Evolutionary conservation across 179 eudicot species (phyloP).

Genomic region (Amaranthus tricolor): DNA sequence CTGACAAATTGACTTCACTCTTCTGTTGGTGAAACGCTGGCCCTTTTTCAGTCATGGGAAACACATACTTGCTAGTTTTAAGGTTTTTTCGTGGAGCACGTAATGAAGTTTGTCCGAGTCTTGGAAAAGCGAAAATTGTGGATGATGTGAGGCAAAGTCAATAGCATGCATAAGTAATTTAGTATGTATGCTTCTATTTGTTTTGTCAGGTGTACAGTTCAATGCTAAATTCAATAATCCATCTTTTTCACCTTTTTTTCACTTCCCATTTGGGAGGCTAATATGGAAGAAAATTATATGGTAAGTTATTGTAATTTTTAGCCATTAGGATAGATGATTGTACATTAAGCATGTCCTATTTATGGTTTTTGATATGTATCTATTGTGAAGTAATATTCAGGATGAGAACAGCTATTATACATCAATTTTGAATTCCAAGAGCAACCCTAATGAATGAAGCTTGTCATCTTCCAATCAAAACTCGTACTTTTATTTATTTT

Average conservation of each 20-base stretch:
- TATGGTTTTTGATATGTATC: neutral
- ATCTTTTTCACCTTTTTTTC: neutral
- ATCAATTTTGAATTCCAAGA: neutral
- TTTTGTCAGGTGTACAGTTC: constrained; percentile 23
- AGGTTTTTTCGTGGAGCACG: neutral
- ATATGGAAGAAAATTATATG: constrained; percentile 3
- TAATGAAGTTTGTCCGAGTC: neutral
- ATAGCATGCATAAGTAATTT: constrained; percentile 6
- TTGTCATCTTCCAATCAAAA: too few relatives aligned
- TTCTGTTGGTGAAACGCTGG: neutral
- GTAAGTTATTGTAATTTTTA: constrained; percentile 11
- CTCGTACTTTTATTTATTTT: too few relatives aligned
- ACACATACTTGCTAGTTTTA: neutral
- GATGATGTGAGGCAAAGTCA: constrained; percentile 17
- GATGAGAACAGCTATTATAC: neutral
- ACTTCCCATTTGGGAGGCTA: neutral
- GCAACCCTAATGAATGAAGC: neutral
- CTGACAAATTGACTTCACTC: constrained; percentile 15
- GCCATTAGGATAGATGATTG: constrained; percentile 7
- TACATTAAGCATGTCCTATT: neutral
- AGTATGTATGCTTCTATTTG: neutral
- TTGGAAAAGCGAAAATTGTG: constrained; percentile 7
- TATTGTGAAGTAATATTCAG: constrained; percentile 13
- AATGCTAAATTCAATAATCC: constrained; percentile 5
- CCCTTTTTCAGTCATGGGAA: neutral